Evolutionary conservation across 176 grass and related monocot genomes (phyloP).

Genomic region (Poa pratensis): DNA sequence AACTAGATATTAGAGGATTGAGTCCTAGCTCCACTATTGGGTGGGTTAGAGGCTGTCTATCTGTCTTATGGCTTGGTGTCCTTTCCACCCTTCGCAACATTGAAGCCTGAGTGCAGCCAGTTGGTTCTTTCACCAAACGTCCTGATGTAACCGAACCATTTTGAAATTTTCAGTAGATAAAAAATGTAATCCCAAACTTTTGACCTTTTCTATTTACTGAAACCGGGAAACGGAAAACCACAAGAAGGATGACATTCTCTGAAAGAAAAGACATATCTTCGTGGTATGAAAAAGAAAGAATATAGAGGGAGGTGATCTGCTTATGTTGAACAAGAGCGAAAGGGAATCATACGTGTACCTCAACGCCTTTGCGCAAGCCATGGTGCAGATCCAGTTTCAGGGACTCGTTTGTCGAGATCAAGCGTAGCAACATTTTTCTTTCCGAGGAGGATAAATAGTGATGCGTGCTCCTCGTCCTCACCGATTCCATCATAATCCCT

Average conservation of each 20-base stretch:
- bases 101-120: conserved; percentile 3
- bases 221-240: background rate
- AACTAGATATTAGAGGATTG: background rate
- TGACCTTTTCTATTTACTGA: background rate
- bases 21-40: background rate
- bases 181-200: background rate
- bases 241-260: background rate
- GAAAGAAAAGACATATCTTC: background rate
- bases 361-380: background rate
- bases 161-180: background rate
- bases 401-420: background rate
- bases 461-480: background rate
- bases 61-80: background rate
- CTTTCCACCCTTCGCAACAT: background rate
- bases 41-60: conserved; percentile 7
- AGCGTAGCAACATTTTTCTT: background rate
- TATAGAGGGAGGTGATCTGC: background rate
- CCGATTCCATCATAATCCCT: background rate
- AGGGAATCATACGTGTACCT: background rate
- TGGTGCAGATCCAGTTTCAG: background rate
- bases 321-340: background rate
- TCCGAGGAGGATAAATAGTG: background rate
- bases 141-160: background rate
- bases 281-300: background rate
- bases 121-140: background rate